Evolutionary conservation across 257 asterid species (phyloP), one percentile per base, ranked within the genome.

Genomic region (Ilex aquifolium): DNA sequence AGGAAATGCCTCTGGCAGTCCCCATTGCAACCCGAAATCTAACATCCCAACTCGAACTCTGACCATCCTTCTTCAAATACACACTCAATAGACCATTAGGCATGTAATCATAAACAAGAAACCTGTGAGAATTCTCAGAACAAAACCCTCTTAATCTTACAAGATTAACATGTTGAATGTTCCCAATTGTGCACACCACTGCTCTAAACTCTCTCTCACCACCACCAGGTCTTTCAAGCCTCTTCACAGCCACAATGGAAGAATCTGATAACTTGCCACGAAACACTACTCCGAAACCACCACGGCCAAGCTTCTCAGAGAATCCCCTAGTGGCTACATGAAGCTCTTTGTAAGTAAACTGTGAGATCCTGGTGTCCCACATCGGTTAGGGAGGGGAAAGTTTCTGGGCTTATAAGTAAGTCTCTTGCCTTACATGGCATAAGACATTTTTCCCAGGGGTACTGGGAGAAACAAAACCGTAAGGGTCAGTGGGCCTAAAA

Each of bases 251-350:
- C 44, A 89, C 85, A 1, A 67, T 46, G 0, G 87, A 69, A 55
- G 88, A 77, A 71, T 89, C 91, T 0, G 79, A 68, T 17, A 89
- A 57, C 52, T 44, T 77, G 7, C 95, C 97, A 32, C 61, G 88
- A 59, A 86, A 86, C 44, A 89, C 95, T 0, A 88, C 85, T n/a
- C 96, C 96, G 51, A 84, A 89, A 11, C 96, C 95, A 39, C 96
- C 96, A 60, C 84, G 93, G 2, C 96, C 96, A 12, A 89, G 89
- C 80, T 89, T 89, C 57, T 77, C 87, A 0, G 94, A 84, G 65
- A 87, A 89, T 14, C 95, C 95, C 66, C 17, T 79, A 3, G 95
- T 87, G 1, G 89, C 91, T 51, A 74, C 65, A 66, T 81, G 85
- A 54, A 87, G 91, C 72, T 87, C 95, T 46, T 83, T 85, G 70